These are phyloP conservation scores for Karstenula rhodostoma DNA, from an alignment of 2,329 filamentous ascomycete genomes.

Conservation along the genomic window DNA sequence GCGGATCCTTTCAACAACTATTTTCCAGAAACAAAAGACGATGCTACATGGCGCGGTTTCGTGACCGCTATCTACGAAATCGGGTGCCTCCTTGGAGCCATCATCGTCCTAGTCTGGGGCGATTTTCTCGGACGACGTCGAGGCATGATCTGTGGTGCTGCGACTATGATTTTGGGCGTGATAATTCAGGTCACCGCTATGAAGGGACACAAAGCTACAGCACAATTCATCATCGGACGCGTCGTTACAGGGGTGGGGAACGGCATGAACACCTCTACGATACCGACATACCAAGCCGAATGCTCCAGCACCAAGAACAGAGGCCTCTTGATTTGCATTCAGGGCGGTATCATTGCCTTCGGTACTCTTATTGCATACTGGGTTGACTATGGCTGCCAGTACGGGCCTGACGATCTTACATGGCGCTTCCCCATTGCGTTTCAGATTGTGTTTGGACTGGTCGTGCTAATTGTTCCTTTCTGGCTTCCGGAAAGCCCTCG, in stretches of 20 bases:
- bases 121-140: conserved; percentile 54
- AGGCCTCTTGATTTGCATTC: conserved; percentile 68
- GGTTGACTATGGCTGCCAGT: conserved; percentile 49
- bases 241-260: conserved; percentile 63
- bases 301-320: conserved; percentile 64
- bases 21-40: conserved; percentile 50
- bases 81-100: conserved; percentile 56
- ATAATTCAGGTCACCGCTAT: conserved; percentile 51
- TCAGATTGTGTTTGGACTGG: conserved; percentile 59
- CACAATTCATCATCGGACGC: conserved; percentile 63
- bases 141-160: conserved; percentile 53
- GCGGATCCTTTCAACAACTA: conserved; percentile 44
- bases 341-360: conserved; percentile 61
- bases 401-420: conserved; percentile 38
- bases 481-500: conserved; percentile 70
- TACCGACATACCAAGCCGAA: conserved; percentile 63
- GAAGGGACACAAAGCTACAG: conserved; percentile 45
- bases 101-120: conserved; percentile 49
- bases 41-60: conserved; percentile 60
- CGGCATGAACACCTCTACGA: conserved; percentile 64
- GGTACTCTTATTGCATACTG: conserved; percentile 62
- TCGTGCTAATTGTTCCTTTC: conserved; percentile 66
- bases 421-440: conserved; percentile 65
- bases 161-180: conserved; percentile 55
- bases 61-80: conserved; percentile 63